Conservation (phyloP, 441 rosid species). For the Populus hybrid region DNA sequence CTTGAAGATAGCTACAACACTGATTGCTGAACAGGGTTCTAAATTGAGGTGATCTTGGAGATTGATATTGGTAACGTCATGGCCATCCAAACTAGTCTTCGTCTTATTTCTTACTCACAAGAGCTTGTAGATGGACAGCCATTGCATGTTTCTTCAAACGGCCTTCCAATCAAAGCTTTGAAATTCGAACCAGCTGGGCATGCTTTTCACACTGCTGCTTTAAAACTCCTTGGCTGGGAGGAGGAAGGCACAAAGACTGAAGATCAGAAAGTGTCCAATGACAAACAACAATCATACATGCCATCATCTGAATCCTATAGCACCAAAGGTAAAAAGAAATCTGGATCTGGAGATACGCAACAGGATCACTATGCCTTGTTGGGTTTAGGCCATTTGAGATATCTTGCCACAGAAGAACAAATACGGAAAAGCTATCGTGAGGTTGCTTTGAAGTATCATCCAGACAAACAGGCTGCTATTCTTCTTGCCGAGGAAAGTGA, state of each 20-base stretch:
- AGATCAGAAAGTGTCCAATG: slow-evolving; percentile 52
- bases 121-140: slow-evolving; percentile 82
- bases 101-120: slow-evolving; percentile 64
- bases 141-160: slow-evolving; percentile 64
- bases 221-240: slow-evolving; percentile 69
- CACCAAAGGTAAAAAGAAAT: slow-evolving; percentile 79
- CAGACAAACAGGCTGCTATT: slow-evolving; percentile 84
- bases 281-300: slow-evolving; percentile 49
- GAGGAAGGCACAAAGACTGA: slow-evolving; percentile 40
- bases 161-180: slow-evolving; percentile 68
- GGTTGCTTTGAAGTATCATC: slow-evolving; percentile 91
- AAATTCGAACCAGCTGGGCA: slow-evolving; percentile 90
- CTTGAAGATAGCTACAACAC: background rate
- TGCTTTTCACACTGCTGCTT: slow-evolving; percentile 82
- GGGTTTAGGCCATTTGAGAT: slow-evolving; percentile 86
- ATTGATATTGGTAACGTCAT: slow-evolving; percentile 15
- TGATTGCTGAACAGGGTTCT: slow-evolving; percentile 2
- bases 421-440: slow-evolving; percentile 87
- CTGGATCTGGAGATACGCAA: slow-evolving; percentile 58
- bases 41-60: slow-evolving; percentile 1
- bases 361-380: slow-evolving; percentile 92
- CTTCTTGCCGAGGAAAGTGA: slow-evolving; percentile 89
- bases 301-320: slow-evolving; percentile 71
- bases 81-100: slow-evolving; percentile 34
- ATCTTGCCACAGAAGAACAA: slow-evolving; percentile 97